A percentile compares a stretch with the other conserved stretches of the same genome.
Evolutionary conservation across 805 yeast species (phyloP).

Genomic region (Hanseniaspora vineae): DNA sequence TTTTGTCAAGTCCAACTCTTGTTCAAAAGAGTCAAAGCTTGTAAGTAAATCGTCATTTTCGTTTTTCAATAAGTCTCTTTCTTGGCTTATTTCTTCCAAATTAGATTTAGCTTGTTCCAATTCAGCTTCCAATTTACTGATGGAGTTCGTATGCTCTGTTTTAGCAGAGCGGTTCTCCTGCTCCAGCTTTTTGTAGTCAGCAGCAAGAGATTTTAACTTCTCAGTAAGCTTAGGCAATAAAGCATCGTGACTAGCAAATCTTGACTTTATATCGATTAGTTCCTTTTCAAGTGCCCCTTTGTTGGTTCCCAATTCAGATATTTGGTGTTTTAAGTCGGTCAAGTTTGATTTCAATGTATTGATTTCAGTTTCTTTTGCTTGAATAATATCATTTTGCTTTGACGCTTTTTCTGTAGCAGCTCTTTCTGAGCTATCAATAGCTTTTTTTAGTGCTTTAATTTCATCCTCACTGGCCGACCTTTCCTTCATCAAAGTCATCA

Average conservation of each 20-base stretch:
- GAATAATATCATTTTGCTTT: slow-evolving; percentile 8
- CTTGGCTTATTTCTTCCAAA: slow-evolving; percentile 1
- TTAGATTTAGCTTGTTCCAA: slow-evolving; percentile 3
- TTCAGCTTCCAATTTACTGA: slow-evolving; percentile 3
- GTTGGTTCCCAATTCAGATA: slow-evolving; percentile 13
- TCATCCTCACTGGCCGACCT: slow-evolving; percentile 38
- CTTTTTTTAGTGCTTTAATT: slow-evolving; percentile 31
- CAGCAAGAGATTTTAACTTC: slow-evolving; percentile 32
- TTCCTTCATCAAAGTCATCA: slow-evolving; percentile 50
- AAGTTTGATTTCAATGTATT: slow-evolving; percentile 7
- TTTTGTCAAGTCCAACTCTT: slow-evolving; percentile 7
- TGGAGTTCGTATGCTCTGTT: background rate
- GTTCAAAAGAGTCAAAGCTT: background rate
- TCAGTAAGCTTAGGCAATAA: slow-evolving; percentile 31
- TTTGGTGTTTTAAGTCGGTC: slow-evolving; percentile 10
- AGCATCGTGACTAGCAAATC: slow-evolving; percentile 20
- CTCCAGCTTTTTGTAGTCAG: slow-evolving; percentile 18
- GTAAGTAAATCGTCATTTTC: slow-evolving; percentile 3
- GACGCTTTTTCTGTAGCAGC: slow-evolving; percentile 14
- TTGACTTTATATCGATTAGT: slow-evolving; percentile 14
- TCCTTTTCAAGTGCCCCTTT: slow-evolving; percentile 15
- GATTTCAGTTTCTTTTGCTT: slow-evolving; percentile 8
- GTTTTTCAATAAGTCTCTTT: slow-evolving; percentile 1
- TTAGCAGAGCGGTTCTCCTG: slow-evolving; percentile 14
- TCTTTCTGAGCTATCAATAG: slow-evolving; percentile 25